These are phyloP conservation scores for Alopecurus myosuroides DNA, from an alignment of 176 grass and related monocot species.

Conservation along the genomic window DNA sequence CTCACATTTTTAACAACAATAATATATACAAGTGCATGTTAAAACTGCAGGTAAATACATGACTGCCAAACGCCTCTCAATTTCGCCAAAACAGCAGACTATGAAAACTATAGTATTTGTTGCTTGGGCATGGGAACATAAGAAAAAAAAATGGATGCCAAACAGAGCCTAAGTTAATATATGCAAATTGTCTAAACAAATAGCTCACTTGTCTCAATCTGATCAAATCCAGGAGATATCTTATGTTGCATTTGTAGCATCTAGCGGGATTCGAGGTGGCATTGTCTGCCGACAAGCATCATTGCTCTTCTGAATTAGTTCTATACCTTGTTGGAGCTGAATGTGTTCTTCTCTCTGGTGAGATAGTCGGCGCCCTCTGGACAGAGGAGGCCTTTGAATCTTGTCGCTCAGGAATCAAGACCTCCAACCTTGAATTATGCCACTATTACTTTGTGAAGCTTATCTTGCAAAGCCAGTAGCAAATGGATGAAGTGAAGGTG, in stretches of 20 bases:
- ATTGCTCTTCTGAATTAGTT: conserved; percentile 40
- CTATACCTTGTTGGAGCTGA: conserved; percentile 45
- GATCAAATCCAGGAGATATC: too few species aligned
- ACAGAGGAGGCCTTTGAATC: conserved; percentile 67
- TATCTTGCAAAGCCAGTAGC: neutral
- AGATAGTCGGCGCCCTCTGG: conserved; percentile 48
- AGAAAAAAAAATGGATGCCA: too few species aligned
- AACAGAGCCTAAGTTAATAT: neutral
- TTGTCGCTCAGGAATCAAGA: conserved; percentile 37
- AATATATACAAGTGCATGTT: too few species aligned
- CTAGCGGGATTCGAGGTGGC: neutral
- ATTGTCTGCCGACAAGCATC: neutral
- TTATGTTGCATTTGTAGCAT: too few species aligned
- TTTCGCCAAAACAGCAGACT: too few species aligned
- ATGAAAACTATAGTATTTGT: too few species aligned
- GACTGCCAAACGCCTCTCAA: too few species aligned
- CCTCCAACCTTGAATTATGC: conserved; percentile 49
- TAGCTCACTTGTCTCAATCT: too few species aligned
- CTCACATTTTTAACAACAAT: too few species aligned
- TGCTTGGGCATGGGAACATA: too few species aligned
- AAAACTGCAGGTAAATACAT: too few species aligned
- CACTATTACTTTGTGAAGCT: conserved; percentile 21
- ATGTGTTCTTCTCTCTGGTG: conserved; percentile 46
- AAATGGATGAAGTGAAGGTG: neutral
- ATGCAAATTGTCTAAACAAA: neutral